These are phyloP conservation scores for Colletotrichum cordylinicola DNA, from an alignment of 2,329 filamentous ascomycete genomes.

Conservation along the genomic window DNA sequence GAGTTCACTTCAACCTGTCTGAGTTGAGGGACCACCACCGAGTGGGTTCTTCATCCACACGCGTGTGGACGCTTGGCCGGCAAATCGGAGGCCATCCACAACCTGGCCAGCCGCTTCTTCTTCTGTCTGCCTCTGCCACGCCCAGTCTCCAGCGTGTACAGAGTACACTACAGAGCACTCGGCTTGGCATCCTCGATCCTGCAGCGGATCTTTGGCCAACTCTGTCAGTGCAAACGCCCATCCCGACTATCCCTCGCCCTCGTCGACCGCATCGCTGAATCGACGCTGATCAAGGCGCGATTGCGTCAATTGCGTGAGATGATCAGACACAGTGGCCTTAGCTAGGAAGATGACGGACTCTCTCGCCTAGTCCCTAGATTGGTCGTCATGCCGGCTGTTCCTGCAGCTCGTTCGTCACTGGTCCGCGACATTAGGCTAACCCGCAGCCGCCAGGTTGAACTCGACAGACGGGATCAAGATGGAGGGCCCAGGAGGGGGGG, in stretches of 20 bases:
- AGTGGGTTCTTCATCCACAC: background rate
- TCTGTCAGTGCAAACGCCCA: background rate
- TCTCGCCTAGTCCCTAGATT: background rate
- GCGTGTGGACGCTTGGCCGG: background rate
- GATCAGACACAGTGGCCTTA: conserved; percentile 13
- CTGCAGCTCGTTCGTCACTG: conserved; percentile 17
- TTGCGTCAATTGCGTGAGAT: background rate
- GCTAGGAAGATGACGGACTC: background rate
- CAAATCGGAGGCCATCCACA: conserved; percentile 4
- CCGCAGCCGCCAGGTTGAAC: background rate
- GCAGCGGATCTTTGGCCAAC: conserved; percentile 4
- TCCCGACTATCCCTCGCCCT: background rate
- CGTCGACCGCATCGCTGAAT: background rate
- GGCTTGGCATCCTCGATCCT: background rate
- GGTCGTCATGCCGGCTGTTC: conserved; percentile 1
- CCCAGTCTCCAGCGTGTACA: background rate
- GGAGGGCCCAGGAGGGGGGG: background rate
- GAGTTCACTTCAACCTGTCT: background rate
- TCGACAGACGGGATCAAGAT: background rate
- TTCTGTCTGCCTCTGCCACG: background rate
- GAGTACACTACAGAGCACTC: too few species aligned
- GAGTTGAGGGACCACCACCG: background rate
- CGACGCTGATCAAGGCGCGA: background rate
- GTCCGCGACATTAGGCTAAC: background rate
- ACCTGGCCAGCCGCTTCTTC: background rate